A percentile compares a stretch with the other conserved stretches of the same genome.
Evolutionary conservation across 2,329 filamentous ascomycete genomes (phyloP).

Genomic region (Botrytis galanthina): DNA sequence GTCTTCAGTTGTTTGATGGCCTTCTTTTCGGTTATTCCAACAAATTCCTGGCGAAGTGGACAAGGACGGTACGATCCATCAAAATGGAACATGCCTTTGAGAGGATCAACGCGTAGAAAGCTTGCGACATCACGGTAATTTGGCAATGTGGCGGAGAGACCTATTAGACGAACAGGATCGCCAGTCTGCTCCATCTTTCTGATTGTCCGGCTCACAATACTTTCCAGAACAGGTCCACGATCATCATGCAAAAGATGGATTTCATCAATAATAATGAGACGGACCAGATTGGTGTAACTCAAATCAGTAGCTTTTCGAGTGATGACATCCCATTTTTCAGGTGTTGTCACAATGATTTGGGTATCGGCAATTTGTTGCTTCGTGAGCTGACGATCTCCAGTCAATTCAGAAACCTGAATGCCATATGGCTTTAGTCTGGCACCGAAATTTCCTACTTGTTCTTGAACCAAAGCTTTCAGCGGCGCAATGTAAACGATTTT

Average conservation of each 20-base stretch:
- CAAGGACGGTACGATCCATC: slow-evolving; percentile 93
- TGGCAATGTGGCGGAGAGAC: slow-evolving; percentile 89
- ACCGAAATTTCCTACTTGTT: slow-evolving; percentile 97
- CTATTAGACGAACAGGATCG: slow-evolving; percentile 86
- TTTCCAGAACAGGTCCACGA: slow-evolving; percentile 92
- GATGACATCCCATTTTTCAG: slow-evolving; percentile 99
- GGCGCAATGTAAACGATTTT: slow-evolving; percentile 99
- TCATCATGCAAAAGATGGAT: slow-evolving; percentile 98
- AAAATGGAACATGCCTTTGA: slow-evolving; percentile 91
- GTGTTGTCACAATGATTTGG: slow-evolving; percentile 96
- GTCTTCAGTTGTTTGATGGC: slow-evolving; percentile 98
- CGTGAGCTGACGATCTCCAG: slow-evolving; percentile 94
- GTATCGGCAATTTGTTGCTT: slow-evolving; percentile 98
- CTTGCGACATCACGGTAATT: slow-evolving; percentile 96
- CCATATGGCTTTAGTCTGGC: slow-evolving; percentile 87
- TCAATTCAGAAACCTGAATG: slow-evolving; percentile 90
- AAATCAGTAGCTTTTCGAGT: slow-evolving; percentile 96
- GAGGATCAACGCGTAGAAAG: slow-evolving; percentile 84
- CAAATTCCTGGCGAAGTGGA: slow-evolving; percentile 92
- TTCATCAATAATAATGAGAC: slow-evolving; percentile 94
- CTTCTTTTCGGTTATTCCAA: slow-evolving; percentile 96
- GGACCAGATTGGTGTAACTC: slow-evolving; percentile 95
- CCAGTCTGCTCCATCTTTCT: slow-evolving; percentile 91
- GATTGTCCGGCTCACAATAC: slow-evolving; percentile 92
- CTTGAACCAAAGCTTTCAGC: slow-evolving; percentile 91